Evolutionary conservation across 2,329 filamentous ascomycete genomes (phyloP), one percentile per base, ranked within the genome.

Genomic region (Fonsecaea multimorphosa): DNA sequence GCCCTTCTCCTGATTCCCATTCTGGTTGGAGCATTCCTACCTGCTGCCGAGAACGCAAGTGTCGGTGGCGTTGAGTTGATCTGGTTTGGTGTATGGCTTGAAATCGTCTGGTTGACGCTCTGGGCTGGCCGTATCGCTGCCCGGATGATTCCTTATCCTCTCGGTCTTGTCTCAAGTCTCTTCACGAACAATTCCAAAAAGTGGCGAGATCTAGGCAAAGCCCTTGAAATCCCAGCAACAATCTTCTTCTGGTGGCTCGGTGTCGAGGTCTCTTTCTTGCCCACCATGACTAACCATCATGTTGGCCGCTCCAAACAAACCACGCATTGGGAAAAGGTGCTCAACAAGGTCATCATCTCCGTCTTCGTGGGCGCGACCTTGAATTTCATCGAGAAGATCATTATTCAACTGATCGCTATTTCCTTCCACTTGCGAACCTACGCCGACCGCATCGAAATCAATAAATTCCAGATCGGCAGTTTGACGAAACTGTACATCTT

Each of bases 51-150:
- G n/a, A 70, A 84, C 56, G 81, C 89, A 1, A 87, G 85, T 12
- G 85, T 90, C 2, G 92, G 92, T 0, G 92, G 90, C 22, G 92
- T 97, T 0, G 75, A 87, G 68, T 81, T 97, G 52, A 81, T 92
- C 66, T 98, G 94, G 94, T 97, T 98, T 74, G 91, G 91, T 32
- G 92, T 97, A 68, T 98, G 94, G 94, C 84, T 97, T 19, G 91
- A 97, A 77, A 92, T 97, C 49, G 85, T 97, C 29, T 98, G 94
- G 94, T 83, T 94, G 68, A 92, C 92, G 0, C 83, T 97, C 0
- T 98, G 94, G 94, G 89, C 90, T 22, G 90, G 86, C 61, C 78
- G 87, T 73, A 84, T 91, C 56, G 79, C 89, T 14, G 85, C 88
- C 7, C 90, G 90, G 77, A 83, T 81, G 60, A 80, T 91, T 9